Base-by-base conservation (phyloP, 2,329 filamentous ascomycete genomes). In the Geosmithia morbida region DNA sequence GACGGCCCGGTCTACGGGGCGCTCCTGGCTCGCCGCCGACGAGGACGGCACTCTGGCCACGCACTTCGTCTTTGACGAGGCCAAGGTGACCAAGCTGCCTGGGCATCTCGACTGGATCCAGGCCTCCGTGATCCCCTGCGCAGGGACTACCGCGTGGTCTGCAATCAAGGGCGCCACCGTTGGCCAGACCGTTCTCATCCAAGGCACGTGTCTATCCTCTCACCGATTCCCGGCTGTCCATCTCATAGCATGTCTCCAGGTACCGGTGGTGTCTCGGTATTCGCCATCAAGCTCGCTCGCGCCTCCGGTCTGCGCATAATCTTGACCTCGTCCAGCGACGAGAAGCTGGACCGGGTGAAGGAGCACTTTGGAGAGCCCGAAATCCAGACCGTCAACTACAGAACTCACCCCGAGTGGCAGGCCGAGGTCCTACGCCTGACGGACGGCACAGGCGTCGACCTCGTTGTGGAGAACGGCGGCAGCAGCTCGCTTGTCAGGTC, bases 81-180 rank as follows among this genome's bases (percentile, higher is more conserved):
- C 55, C 33, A 51, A 56, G 8, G 43, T 70, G 3, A 56, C 51
- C 20, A 65, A 62, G 43, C 46, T 69, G 0, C 67, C 67, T 0
- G 47, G 47, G 0, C 56, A 69, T 46, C 53, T 70, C 17, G 52
- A 59, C 37, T 69, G 62, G 61, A 49, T 56, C 1, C 51, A 60
- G 2, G 62, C 65, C 2, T 54, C 56, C 7, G 61, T 61, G 1
- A 59, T 72, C 16, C 66, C 66, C 0, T 70, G 66, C 39, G 67
- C 69, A 18, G 69, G 66, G 0, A 57, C 64, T 0, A 71, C 68
- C 0, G 68, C 69, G 1, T 71, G 68, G 66, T 57, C 60, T 43
- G 65, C 67, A 1, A 50, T 70, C n/a, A 66, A 64, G 50, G 65
- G 59, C 2, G 52, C 61, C 11, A 53, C 51, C 0, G 60, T 67